Conservation (phyloP, 208 protist species). For the Leishmania turanica region DNA sequence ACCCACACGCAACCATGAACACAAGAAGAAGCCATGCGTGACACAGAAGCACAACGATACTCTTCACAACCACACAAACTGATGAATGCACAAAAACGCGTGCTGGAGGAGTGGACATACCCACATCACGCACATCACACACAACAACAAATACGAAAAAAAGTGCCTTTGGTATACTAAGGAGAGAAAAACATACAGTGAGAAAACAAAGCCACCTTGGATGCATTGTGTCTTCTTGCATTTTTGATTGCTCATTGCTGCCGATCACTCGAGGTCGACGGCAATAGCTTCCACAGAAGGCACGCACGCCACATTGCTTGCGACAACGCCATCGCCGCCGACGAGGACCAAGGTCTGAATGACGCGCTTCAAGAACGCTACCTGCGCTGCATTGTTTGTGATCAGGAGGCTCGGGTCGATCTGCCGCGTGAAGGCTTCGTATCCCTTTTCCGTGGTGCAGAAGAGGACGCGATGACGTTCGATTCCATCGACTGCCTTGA, state of each 20-base stretch:
- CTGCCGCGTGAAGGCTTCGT: conserved; percentile 86
- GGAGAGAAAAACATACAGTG: neutral
- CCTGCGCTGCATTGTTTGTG: conserved; percentile 52
- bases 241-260: neutral
- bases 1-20: neutral
- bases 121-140: neutral
- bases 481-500: conserved; percentile 51
- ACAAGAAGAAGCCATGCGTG: neutral
- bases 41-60: neutral
- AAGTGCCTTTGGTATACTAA: neutral
- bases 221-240: neutral
- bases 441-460: conserved; percentile 79
- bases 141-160: neutral
- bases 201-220: neutral
- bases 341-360: conserved; percentile 74
- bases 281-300: conserved; percentile 24
- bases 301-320: conserved; percentile 43
- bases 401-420: conserved; percentile 73
- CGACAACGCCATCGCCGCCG: conserved; percentile 19
- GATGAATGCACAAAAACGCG: neutral
- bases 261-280: conserved; percentile 12
- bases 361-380: conserved; percentile 65
- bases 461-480: conserved; percentile 83
- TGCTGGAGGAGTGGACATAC: too few relatives aligned
- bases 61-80: neutral